Base-by-base conservation (phyloP, 129 eudicot species). In the Centaurea solstitialis region DNA sequence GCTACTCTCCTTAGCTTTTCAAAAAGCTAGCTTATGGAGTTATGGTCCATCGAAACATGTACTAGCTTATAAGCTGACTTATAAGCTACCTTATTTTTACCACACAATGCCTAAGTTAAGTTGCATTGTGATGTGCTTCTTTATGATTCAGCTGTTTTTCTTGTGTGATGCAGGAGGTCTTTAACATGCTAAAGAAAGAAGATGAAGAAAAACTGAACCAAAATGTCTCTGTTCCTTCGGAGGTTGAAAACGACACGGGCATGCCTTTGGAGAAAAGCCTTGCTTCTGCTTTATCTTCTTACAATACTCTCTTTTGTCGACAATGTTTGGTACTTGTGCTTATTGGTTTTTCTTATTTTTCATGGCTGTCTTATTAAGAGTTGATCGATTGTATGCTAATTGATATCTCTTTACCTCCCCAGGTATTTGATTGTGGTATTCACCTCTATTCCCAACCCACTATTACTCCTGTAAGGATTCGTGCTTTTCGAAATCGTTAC, bases 271-370 rank as follows among this genome's bases (percentile, higher is more conserved):
- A 82, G 21, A 87, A 89, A 86, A 83, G 91, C 80, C 97, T 93
- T 59, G 33, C 67, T 75, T 83, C 92, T 77, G 71, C 81, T 85
- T 78, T 91, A 79, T 87, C 84, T 85, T 87, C 91, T 30, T 81
- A 88, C 68, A 91, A 90, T 80, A 85, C 73, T 71, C 87, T 91
- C 12, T 94, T 88, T 73, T 94, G 98, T 70, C 93, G 95, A 38
- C 95, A 91, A n/a, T 94, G 98, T 87, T 82, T 91, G 98, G 98
- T 94, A 90, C n/a, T 37, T 21, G 38, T 35, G 38, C 35, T 50
- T 70, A 7, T 3, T 35, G 9, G n/a, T 38, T 39, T 39, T 80
- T 72, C 38, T 22, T 12, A 72, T 59, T 22, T 68, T 68, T n/a
- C 41, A 57, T 70, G 64, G 9, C 22, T 53, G 7, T 53, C 65